phyloP scores from a whole-genome alignment of 495 filamentous ascomycete genomes.

The Aspergillus affinis region DNA sequence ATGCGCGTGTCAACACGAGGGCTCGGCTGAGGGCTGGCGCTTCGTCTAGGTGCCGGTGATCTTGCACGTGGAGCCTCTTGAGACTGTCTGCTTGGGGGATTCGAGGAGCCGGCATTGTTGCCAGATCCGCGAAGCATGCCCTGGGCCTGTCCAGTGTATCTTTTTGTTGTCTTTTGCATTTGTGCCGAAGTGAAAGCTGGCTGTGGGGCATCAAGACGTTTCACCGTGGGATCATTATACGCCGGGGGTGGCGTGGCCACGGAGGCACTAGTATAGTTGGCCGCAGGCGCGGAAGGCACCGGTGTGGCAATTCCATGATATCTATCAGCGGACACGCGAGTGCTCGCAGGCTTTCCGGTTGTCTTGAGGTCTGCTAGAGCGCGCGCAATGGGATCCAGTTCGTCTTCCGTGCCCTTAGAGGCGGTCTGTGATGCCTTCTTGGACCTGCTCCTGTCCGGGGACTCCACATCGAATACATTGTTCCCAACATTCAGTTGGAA shows the following conservation, averaged over 20 bases:
- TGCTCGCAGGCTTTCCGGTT: slow-evolving; percentile 70
- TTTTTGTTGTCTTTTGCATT: slow-evolving; percentile 90
- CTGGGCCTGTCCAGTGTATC: slow-evolving; percentile 79
- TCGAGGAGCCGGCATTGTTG: slow-evolving; percentile 31
- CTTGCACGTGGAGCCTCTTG: slow-evolving; percentile 46
- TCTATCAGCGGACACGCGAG: slow-evolving; percentile 86
- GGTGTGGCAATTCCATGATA: slow-evolving; percentile 91
- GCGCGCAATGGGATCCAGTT: slow-evolving; percentile 84
- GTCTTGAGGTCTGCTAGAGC: slow-evolving; percentile 92
- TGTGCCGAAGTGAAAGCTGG: slow-evolving; percentile 88
- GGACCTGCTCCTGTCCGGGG: slow-evolving; percentile 57
- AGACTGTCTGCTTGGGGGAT: slow-evolving; percentile 27
- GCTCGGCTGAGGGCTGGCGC: slow-evolving; percentile 51
- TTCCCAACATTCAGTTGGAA: slow-evolving; percentile 95
- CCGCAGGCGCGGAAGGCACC: slow-evolving; percentile 56
- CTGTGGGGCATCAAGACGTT: slow-evolving; percentile 81
- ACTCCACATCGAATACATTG: slow-evolving; percentile 96
- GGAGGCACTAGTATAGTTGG: slow-evolving; percentile 57
- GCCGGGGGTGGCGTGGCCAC: slow-evolving; percentile 63
- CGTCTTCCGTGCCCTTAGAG: slow-evolving; percentile 41
- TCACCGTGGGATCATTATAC: slow-evolving; percentile 72
- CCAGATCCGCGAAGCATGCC: slow-evolving; percentile 67
- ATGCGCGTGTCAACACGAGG: slow-evolving; percentile 40
- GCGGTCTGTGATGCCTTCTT: slow-evolving; percentile 35
- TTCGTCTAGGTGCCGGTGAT: slow-evolving; percentile 54